These are phyloP conservation scores for Pseudomassariella vexata DNA, from an alignment of 2,329 filamentous ascomycete species.

Conservation along the genomic window DNA sequence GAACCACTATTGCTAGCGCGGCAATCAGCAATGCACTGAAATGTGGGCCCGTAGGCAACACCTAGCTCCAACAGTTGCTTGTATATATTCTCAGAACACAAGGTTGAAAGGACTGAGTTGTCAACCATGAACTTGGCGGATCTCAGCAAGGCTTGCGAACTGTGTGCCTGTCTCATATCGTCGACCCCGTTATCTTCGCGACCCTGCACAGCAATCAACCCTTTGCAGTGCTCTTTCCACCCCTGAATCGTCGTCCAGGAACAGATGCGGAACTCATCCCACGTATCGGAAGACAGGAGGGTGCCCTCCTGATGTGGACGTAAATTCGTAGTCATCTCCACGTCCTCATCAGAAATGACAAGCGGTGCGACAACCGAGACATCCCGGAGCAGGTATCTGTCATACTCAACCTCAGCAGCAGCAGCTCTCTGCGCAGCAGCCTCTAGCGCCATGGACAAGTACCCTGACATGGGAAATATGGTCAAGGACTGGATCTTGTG, in stretches of 20 bases:
- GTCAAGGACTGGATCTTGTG: slow-evolving; percentile 52
- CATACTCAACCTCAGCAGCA: slow-evolving; percentile 23
- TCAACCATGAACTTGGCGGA: slow-evolving; percentile 23
- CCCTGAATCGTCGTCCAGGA: slow-evolving; percentile 45
- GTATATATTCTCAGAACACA: slow-evolving; percentile 36
- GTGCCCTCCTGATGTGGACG: slow-evolving; percentile 35
- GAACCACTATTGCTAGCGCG: slow-evolving; percentile 29
- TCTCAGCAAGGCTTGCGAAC: slow-evolving; percentile 22
- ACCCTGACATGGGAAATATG: slow-evolving; percentile 50
- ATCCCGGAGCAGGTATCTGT: slow-evolving; percentile 41
- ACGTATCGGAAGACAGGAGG: slow-evolving; percentile 34
- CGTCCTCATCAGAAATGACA: slow-evolving; percentile 40
- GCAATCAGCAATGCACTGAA: slow-evolving; percentile 44
- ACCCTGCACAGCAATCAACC: slow-evolving; percentile 37
- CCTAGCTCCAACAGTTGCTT: slow-evolving; percentile 37
- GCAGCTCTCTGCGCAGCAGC: slow-evolving; percentile 32
- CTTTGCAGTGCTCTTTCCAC: slow-evolving; percentile 55
- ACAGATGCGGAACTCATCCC: slow-evolving; percentile 52
- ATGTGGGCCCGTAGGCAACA: slow-evolving; percentile 43
- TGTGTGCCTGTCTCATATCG: slow-evolving; percentile 22
- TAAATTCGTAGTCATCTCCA: slow-evolving; percentile 45
- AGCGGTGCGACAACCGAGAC: slow-evolving; percentile 39
- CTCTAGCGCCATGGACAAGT: slow-evolving; percentile 45
- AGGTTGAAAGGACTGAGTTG: slow-evolving; percentile 17
- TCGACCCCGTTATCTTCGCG: slow-evolving; percentile 34